Conservation (phyloP, 2,329 filamentous ascomycete species). For the Hypoxylon sp. region DNA sequence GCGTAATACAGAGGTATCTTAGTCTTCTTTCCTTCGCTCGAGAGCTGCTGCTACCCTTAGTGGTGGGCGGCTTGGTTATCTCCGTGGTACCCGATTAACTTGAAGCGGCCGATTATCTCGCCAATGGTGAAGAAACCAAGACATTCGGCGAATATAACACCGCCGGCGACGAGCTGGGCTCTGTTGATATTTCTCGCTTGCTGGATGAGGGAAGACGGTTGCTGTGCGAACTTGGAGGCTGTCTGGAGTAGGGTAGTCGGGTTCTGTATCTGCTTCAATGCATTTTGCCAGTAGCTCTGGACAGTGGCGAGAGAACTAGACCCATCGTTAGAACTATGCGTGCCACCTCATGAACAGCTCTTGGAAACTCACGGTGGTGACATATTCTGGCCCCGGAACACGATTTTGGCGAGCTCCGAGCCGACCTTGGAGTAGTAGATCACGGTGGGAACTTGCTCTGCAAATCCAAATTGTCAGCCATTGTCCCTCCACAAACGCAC, state of each 20-base stretch:
- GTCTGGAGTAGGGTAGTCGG: constrained; percentile 70
- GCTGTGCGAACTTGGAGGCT: constrained; percentile 64
- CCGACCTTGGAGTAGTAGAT: constrained; percentile 94
- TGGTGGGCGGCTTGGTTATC: constrained; percentile 72
- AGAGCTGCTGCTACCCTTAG: constrained; percentile 54
- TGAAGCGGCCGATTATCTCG: constrained; percentile 95
- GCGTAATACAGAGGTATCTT: constrained; percentile 44
- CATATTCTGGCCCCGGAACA: constrained; percentile 92
- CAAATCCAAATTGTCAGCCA: constrained; percentile 40
- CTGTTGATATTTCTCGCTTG: constrained; percentile 76
- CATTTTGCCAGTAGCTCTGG: constrained; percentile 85
- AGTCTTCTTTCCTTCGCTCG: constrained; percentile 26
- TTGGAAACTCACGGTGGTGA: constrained; percentile 88
- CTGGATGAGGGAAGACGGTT: constrained; percentile 54
- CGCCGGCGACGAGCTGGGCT: constrained; percentile 77
- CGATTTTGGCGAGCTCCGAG: constrained; percentile 87
- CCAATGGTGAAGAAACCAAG: constrained; percentile 98
- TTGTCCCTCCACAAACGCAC: constrained; percentile 10
- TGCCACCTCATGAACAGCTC: neutral
- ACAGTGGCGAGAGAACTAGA: constrained; percentile 81
- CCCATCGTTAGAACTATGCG: constrained; percentile 32
- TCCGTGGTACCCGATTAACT: constrained; percentile 93
- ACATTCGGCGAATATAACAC: constrained; percentile 86
- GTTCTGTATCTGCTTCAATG: constrained; percentile 78
- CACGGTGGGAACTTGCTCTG: constrained; percentile 87